Percentiles rank a stretch among this genome's conserved stretches.
Conservation (phyloP, 192 early-diverging fungal genomes). For the Pilobolus umbonatus region DNA sequence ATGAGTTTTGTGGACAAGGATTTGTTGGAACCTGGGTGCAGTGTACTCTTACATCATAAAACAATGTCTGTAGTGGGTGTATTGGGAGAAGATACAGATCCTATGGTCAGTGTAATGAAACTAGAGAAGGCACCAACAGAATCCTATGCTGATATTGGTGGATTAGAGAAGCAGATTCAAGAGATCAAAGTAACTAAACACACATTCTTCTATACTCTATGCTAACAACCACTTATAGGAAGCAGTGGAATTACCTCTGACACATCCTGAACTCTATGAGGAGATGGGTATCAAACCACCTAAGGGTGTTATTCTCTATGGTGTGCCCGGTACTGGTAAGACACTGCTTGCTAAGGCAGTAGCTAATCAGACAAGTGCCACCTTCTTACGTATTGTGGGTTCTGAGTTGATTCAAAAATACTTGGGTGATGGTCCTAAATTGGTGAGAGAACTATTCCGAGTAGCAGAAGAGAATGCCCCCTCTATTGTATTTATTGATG, state of each 20-base stretch:
- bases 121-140: conserved; percentile 98
- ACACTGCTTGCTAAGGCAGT: conserved; percentile 94
- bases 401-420: conserved; percentile 97
- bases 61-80: conserved; percentile 93
- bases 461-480: conserved; percentile 97
- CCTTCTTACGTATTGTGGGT: conserved; percentile 91
- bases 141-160: conserved; percentile 89
- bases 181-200: conserved; percentile 35
- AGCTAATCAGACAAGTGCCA: conserved; percentile 92
- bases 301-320: conserved; percentile 81
- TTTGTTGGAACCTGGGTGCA: conserved; percentile 94
- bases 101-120: conserved; percentile 97
- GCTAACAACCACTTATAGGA: conserved; percentile 51
- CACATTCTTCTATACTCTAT: background rate
- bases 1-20: conserved; percentile 99
- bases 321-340: conserved; percentile 81
- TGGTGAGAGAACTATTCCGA: conserved; percentile 94
- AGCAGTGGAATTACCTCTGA: conserved; percentile 81
- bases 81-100: conserved; percentile 89
- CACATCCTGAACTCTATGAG: conserved; percentile 77
- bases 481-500: conserved; percentile 98
- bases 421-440: conserved; percentile 95
- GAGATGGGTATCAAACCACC: conserved; percentile 81
- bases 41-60: conserved; percentile 91
- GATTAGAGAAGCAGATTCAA: conserved; percentile 80